Base-by-base conservation (phyloP, 371 early-diverging fungal species). In the Apophysomyces sp. region DNA sequence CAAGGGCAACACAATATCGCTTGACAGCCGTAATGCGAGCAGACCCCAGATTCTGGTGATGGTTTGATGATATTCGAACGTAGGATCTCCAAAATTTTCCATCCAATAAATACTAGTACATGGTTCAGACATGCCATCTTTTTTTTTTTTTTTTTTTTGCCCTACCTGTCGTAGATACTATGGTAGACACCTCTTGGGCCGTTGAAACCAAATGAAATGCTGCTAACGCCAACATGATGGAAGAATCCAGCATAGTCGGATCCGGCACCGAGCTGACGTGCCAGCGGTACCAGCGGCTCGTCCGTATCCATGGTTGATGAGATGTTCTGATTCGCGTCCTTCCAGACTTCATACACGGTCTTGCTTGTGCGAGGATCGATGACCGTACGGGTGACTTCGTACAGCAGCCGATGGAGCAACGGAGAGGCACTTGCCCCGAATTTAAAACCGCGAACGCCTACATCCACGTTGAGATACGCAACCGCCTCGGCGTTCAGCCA, bases 401-500 rank as follows among this genome's bases (percentile, higher is more conserved):
- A 73, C 3, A 89, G 58, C 21, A 89, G 60, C 7, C 70, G 41
- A 27, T 71, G 58, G 26, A 89, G 60, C 0, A 78, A 61, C 24
- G 90, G 90, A 6, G 82, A 82, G 0, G 85, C 83, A 28, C 63
- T 44, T 11, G 82, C 84, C 2, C 37, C 37, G 58, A 89, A 89
- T 29, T 73, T 52, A 18, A 69, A 61, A 3, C 90, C 90, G 7
- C 63, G 69, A 13, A 83, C 84, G 26, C 81, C 85, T 11, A 56
- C 59, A 31, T 85, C 87, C 1, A 89, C 80, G 58, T 89, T 85
- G 36, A 89, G 56, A 63, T 89, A 89, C 2, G 80, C 85, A 28
- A 85, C 66, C 1, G 76, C 86, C 32, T 82, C 66, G 12, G 73
- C 73, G 51, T 72, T 74, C 2, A 89, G 72, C 83, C 81, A 81